phyloP scores from a whole-genome alignment of 176 grass and related monocot species.

The Guadua angustifolia region DNA sequence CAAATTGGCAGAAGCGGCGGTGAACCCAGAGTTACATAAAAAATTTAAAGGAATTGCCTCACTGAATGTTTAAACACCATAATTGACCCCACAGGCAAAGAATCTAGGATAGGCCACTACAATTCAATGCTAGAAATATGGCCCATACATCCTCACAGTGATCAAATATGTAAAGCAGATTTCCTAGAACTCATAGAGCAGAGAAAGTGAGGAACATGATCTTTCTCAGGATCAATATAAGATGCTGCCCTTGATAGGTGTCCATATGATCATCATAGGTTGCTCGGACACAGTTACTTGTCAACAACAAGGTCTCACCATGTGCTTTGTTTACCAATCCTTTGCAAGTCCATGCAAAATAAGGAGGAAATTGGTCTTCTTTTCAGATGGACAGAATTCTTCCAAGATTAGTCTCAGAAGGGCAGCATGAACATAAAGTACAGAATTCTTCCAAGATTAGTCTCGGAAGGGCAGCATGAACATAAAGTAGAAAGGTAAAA shows the following conservation, averaged over 20 bases:
- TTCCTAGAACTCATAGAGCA: conserved; percentile 11
- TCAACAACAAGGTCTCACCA: neutral
- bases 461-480: too few species aligned
- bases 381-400: neutral
- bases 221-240: neutral
- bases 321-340: neutral
- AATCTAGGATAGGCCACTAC: neutral
- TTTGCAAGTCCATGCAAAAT: neutral
- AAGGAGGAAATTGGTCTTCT: neutral
- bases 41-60: neutral
- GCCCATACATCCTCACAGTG: neutral
- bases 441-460: too few species aligned
- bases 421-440: neutral
- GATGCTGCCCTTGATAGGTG: neutral
- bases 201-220: conserved; percentile 4
- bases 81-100: neutral
- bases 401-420: neutral
- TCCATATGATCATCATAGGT: neutral
- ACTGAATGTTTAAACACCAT: neutral
- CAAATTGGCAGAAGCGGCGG: neutral
- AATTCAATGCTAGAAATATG: neutral
- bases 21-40: neutral
- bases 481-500: neutral
- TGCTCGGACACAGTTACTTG: neutral
- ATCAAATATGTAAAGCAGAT: neutral